A percentile compares a stretch with the other conserved stretches of the same genome.
Evolutionary conservation across 352 stramenopile genomes (phyloP).

Genomic region (Peronospora destructor): DNA sequence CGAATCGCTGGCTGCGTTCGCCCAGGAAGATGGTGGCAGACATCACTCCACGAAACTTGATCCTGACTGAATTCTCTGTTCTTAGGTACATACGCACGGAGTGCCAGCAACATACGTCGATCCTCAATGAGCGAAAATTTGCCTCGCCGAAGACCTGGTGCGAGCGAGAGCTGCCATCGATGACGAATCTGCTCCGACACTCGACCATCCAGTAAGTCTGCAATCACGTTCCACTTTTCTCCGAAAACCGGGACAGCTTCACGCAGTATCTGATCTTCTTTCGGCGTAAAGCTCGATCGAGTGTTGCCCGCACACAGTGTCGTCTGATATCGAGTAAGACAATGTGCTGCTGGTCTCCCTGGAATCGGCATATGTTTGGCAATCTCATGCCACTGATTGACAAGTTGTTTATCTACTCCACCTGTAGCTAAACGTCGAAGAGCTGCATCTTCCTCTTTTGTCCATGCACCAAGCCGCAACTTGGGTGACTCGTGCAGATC

Average conservation of each 20-base stretch:
- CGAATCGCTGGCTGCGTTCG: slow-evolving; percentile 46
- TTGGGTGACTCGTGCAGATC: slow-evolving; percentile 58
- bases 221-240: slow-evolving; percentile 77
- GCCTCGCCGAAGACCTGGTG: slow-evolving; percentile 51
- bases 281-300: slow-evolving; percentile 36
- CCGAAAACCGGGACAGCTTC: slow-evolving; percentile 57
- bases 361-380: slow-evolving; percentile 38
- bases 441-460: slow-evolving; percentile 43
- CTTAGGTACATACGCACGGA: slow-evolving; percentile 46
- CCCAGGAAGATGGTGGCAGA: slow-evolving; percentile 54
- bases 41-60: slow-evolving; percentile 48
- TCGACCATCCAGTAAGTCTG: slow-evolving; percentile 63
- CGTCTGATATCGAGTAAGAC: slow-evolving; percentile 50
- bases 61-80: slow-evolving; percentile 41
- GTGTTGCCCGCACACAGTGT: slow-evolving; percentile 40
- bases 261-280: slow-evolving; percentile 47
- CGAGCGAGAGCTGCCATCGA: slow-evolving; percentile 63
- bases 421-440: slow-evolving; percentile 37
- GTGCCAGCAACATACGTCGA: slow-evolving; percentile 49
- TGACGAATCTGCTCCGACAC: slow-evolving; percentile 71
- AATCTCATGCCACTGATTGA: slow-evolving; percentile 51
- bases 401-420: slow-evolving; percentile 28
- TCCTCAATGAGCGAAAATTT: slow-evolving; percentile 74
- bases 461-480: slow-evolving; percentile 47
- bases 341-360: slow-evolving; percentile 44